A percentile compares a stretch with the other conserved stretches of the same genome.
phyloP scores from a whole-genome alignment of 1,284 basidiomycete species.

The Trametes hirsuta region DNA sequence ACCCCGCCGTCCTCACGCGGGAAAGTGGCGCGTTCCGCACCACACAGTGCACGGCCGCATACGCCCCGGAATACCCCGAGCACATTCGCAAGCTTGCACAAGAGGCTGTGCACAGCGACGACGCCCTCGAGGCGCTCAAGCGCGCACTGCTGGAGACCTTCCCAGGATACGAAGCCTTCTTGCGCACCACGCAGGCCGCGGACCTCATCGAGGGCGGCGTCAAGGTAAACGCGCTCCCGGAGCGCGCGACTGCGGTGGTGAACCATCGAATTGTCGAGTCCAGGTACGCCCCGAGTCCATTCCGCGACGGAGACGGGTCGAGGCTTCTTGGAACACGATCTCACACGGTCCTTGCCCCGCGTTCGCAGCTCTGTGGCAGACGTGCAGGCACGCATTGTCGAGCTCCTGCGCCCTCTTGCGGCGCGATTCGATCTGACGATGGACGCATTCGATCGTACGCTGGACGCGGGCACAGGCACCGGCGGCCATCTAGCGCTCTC shows the following conservation, averaged over 20 bases:
- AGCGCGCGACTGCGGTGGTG: constrained; percentile 51
- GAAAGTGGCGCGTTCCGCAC: constrained; percentile 25
- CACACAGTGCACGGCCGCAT: constrained; percentile 29
- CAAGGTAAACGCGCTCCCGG: constrained; percentile 60
- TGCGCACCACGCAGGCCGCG: constrained; percentile 72
- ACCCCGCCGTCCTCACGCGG: constrained; percentile 37
- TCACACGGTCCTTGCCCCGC: background rate
- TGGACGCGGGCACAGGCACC: constrained; percentile 18
- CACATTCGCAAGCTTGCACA: constrained; percentile 24
- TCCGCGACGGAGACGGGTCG: too few relatives aligned
- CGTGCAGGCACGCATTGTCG: constrained; percentile 43
- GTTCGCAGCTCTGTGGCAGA: constrained; percentile 42
- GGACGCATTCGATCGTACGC: constrained; percentile 47
- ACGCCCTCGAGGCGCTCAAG: constrained; percentile 37
- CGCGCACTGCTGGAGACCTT: constrained; percentile 35
- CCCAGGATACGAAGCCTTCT: constrained; percentile 35
- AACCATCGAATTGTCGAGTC: constrained; percentile 55
- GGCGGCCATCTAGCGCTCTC: constrained; percentile 39
- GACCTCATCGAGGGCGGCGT: constrained; percentile 70
- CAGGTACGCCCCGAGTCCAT: background rate
- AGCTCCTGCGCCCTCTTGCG: constrained; percentile 47
- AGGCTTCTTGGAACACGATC: background rate
- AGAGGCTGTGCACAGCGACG: constrained; percentile 28
- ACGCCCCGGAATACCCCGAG: constrained; percentile 25
- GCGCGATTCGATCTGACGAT: constrained; percentile 53